These are phyloP conservation scores for Caryopteris hybrid DNA, from an alignment of 305 asterid species.

Conservation along the genomic window DNA sequence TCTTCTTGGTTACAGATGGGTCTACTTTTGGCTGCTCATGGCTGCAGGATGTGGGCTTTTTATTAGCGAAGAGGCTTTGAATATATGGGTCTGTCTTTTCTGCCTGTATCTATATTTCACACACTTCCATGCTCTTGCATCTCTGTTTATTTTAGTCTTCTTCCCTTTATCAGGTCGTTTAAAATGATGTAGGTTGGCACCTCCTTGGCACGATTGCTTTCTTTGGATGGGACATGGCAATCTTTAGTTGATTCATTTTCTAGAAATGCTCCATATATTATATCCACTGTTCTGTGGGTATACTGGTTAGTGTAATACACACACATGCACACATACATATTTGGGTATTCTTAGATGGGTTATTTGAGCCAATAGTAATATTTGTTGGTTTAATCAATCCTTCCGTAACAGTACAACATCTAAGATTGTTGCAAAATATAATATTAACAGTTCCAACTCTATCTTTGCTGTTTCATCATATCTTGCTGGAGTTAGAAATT, in stretches of 20 bases:
- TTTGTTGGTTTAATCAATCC: neutral
- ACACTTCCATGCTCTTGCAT: slow-evolving; percentile 24
- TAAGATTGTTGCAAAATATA: neutral
- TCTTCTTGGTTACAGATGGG: slow-evolving; percentile 59
- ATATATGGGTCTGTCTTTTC: slow-evolving; percentile 71
- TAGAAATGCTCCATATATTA: slow-evolving; percentile 61
- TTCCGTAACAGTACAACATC: neutral
- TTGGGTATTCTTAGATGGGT: neutral
- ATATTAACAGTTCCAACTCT: neutral
- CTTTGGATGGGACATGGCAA: slow-evolving; percentile 78
- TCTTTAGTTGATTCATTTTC: slow-evolving; percentile 70
- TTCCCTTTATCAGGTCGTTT: slow-evolving; percentile 25
- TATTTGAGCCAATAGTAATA: neutral
- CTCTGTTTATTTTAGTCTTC: slow-evolving; percentile 7
- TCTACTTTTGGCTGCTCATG: slow-evolving; percentile 89
- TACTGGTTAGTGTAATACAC: slow-evolving; percentile 75
- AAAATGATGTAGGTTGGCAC: slow-evolving; percentile 68
- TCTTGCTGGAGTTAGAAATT: neutral
- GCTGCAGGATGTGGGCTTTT: slow-evolving; percentile 87
- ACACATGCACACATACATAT: neutral
- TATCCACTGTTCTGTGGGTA: slow-evolving; percentile 77
- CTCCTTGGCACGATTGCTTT: slow-evolving; percentile 65
- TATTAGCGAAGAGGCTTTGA: slow-evolving; percentile 88
- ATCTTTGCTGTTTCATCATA: neutral
- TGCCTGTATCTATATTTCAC: slow-evolving; percentile 35